Evolutionary conservation across 169 alveolate species (phyloP).

Genomic region (Eimeria acervulina): DNA sequence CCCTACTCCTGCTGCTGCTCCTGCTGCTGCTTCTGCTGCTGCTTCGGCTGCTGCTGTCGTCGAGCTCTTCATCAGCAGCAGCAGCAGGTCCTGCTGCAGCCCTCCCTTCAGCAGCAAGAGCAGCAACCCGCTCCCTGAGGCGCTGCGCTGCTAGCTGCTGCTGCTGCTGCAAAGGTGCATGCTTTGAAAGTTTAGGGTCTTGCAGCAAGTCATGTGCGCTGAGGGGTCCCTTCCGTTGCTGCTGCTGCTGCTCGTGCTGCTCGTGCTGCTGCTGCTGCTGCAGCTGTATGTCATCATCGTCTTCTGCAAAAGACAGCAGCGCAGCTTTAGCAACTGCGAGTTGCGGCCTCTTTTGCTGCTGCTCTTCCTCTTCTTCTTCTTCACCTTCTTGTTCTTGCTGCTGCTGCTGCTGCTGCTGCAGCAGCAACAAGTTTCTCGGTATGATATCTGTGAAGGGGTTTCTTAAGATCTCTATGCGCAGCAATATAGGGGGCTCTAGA

Average conservation of each 20-base stretch:
- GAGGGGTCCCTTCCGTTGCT: neutral
- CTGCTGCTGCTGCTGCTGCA: slow-evolving; percentile 8
- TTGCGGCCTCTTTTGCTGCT: slow-evolving; percentile 18
- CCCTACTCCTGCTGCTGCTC: slow-evolving; percentile 8
- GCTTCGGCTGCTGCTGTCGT: slow-evolving; percentile 35
- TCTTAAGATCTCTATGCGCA: slow-evolving; percentile 85
- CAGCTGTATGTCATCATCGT: slow-evolving; percentile 44
- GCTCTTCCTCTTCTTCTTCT: slow-evolving; percentile 2
- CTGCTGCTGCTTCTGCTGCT: slow-evolving; percentile 20
- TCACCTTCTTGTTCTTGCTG: neutral
- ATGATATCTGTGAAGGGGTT: slow-evolving; percentile 56
- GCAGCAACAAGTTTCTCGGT: too few species aligned
- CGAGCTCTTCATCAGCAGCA: neutral
- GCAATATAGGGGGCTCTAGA: slow-evolving; percentile 87
- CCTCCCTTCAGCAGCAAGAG: neutral
- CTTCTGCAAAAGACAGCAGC: slow-evolving; percentile 70
- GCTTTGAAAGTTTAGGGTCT: slow-evolving; percentile 63
- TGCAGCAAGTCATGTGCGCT: slow-evolving; percentile 79
- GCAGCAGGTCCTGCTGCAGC: neutral
- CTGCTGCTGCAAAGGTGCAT: neutral
- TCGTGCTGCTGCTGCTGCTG: neutral
- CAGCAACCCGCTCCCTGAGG: slow-evolving; percentile 58
- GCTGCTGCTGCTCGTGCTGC: slow-evolving; percentile 1
- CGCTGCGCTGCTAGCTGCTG: neutral
- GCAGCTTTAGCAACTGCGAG: slow-evolving; percentile 21